Evolutionary conservation across 257 asterid species (phyloP).

Genomic region (Penstemon davidsonii): DNA sequence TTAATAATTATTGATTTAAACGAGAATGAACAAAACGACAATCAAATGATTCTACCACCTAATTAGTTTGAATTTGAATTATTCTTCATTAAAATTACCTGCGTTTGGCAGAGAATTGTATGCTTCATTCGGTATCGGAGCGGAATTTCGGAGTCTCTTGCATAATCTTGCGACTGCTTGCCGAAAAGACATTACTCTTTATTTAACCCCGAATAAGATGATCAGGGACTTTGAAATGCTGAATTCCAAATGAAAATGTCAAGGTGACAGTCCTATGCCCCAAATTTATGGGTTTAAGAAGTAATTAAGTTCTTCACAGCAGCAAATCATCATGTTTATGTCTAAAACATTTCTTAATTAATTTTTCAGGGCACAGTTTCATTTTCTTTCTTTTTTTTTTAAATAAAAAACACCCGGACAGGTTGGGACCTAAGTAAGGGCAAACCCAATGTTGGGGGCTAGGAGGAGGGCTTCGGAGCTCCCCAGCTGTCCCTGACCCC

Average conservation of each 20-base stretch:
- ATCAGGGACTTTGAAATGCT: background rate
- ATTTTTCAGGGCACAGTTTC: no score
- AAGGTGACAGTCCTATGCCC: no score
- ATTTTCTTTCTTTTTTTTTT: no score
- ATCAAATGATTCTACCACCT: background rate
- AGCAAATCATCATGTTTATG: no score
- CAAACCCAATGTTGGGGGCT: no score
- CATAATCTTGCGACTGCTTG: constrained; percentile 39
- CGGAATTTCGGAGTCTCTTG: constrained; percentile 37
- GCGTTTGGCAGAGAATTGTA: constrained; percentile 30
- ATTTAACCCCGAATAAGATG: background rate
- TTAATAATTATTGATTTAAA: background rate
- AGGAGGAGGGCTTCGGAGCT: no score
- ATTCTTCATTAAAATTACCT: constrained; percentile 36
- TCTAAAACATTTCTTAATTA: no score
- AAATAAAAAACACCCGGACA: no score
- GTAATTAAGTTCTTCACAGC: no score
- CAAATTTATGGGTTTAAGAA: no score
- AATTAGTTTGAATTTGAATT: background rate
- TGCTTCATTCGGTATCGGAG: constrained; percentile 30
- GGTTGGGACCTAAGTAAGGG: no score
- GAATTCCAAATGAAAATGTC: background rate
- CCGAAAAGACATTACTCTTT: constrained; percentile 45
- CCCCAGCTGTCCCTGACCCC: no score
- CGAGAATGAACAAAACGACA: background rate